Evolutionary conservation across 257 asterid genomes (phyloP), one percentile per base, ranked within the genome.

Genomic region (Catharanthus roseus): DNA sequence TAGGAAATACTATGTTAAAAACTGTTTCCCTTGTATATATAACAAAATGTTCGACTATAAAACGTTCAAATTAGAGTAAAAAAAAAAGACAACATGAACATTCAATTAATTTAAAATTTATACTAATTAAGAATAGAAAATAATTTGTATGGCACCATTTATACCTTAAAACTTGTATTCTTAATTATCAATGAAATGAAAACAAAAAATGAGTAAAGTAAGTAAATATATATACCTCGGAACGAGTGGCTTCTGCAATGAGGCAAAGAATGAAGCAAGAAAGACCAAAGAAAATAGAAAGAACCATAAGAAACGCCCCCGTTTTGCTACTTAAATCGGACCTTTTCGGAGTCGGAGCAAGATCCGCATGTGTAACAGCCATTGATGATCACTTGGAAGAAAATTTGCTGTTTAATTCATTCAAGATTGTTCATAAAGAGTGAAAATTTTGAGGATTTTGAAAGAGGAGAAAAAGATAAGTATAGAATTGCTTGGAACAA

Each of bases 291-390:
- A 93, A 50, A 28, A 93, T 82, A 21, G 96, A 89, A 11, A 88
- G 21, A 7, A 93, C 74, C 83, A 88, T 83, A 39, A 93, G 81
- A 68, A 83, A 79, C 10, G 88, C 93, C 16, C 97, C 97, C 0
- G 90, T 84, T 79, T 88, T 93, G 96, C 95, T 89, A 58, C 90
- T 84, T 8, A 93, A 72, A 23, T 82, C 83, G 8, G 84, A 75
- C 71, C 81, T 74, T 41, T 81, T 83, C 13, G 80, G 87, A 65
- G 74, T 77, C 10, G 91, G 96, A 6, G 85, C 88, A 31, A 93
- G 93, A 81, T 93, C 99, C 1, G 89, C 96, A 65, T 93, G 99
- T 16, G 96, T 91, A 10, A 93, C 93, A 0, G 96, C 96, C 99
- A 93, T 93, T 42, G 68, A 26, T 42, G 68, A 26, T 18, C 47